Base-by-base conservation (phyloP, 2,329 filamentous ascomycete species). In the Paraconiothyrium brasiliense region DNA sequence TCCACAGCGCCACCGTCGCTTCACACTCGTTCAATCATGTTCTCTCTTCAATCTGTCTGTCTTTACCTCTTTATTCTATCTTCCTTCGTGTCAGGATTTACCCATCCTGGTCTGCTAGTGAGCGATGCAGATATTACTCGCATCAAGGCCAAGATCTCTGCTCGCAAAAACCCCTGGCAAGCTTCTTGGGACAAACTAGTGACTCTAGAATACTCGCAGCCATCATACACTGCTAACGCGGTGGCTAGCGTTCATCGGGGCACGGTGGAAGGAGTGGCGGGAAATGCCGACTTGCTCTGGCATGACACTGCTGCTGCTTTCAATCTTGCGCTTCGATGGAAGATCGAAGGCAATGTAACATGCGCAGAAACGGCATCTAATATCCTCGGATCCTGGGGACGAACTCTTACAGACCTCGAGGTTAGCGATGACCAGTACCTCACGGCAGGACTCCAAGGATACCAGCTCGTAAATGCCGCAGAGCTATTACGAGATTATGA, bases 381-480 rank as follows among this genome's bases (percentile, higher is more conserved):
- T 3, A 79, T 83, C 43, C 68, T 84, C 5, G 73, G 78, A 47
- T 76, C 70, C 2, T 84, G 81, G 81, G 68, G 70, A 10, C 66
- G 67, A 7, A 79, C 75, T 1, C 61, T 82, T 6, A 73, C 67
- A 0, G 49, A 30, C 8, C 46, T 83, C 39, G 61, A 59, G 13
- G 81, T 80, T 0, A 74, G 61, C 24, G 67, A 71, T 4, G 81
- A 83, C 59, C 74, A 67, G 32, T 79, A 72, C 58, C 78, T 84
- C 1, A 76, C 78, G 0, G 71, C 79, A 0, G 82, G 82, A 0
- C 63, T 84, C 1, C 80, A 84, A 34, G 82, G 82, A 0, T 83
- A 83, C 57, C 72, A 84, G 61, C 67, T 84, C 11, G 82, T 81
- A 14, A 84, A 84, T 50, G 81, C 78, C 0, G 82, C 75, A 0